Evolutionary conservation across 2,329 filamentous ascomycete genomes (phyloP), one percentile per base, ranked within the genome.

Genomic region (Beauveria sp.): DNA sequence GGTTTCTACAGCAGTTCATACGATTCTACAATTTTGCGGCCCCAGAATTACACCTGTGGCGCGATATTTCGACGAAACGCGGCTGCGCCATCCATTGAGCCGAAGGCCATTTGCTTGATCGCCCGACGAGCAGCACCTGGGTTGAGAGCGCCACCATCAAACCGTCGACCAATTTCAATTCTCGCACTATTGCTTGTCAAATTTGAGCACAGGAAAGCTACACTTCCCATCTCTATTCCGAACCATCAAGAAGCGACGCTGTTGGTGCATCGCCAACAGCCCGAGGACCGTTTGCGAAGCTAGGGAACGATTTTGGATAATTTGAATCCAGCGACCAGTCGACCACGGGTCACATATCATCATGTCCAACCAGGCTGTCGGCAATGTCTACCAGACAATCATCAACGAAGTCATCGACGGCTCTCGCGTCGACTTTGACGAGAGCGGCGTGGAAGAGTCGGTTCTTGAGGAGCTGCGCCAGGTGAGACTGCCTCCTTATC

Each of bases 341-440:
- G 22, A 28, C 28, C 40, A 7, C 40, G 20, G n/a, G 20, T 18
- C 20, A 43, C 50, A 26, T 40, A 16, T 51, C 72, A 78, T 65
- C 62, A 85, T 86, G 83, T 85, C 83, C 62, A 85, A 86, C 73
- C 69, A 73, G 52, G 75, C 77, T 18, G 83, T 86, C 79, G 94
- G 94, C 70, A 77, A 79, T 67, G 88, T 97, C 70, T 99, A 97
- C 76, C 81, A 87, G 75, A 79, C 82, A 70, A 87, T 90, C 74
- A 90, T 90, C 71, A 81, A 88, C 64, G 91, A 94, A 77, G 92
- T 99, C 72, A 91, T 97, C 75, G 88, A 93, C 68, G 89, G 90
- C 67, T 97, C 93, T 70, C 85, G 90, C 71, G 90, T 93, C 71
- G 94, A 97, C 76, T 97, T 99, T 73, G 94, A 99, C 75, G 94